phyloP scores from a whole-genome alignment of 345 rosid species.

The Citrus australasica region DNA sequence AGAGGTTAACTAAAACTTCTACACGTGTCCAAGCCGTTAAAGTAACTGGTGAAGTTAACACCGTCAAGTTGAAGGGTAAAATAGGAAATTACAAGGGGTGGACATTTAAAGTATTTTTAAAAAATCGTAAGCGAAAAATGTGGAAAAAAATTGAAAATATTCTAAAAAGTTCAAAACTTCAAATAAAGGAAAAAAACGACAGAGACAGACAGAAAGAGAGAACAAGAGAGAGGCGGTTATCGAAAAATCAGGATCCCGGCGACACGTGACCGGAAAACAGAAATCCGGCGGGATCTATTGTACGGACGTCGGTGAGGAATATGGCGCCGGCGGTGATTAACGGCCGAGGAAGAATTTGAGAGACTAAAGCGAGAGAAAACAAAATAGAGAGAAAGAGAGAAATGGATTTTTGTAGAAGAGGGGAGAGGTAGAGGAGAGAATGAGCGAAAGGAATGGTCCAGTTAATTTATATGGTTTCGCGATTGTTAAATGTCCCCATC shows the following conservation, averaged over 20 bases:
- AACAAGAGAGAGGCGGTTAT: neutral
- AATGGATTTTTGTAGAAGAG: neutral
- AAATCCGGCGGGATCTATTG: conserved; percentile 3
- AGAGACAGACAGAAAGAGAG: neutral
- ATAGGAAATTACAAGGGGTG: neutral
- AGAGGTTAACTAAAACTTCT: conserved; percentile 17
- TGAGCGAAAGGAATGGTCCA: neutral
- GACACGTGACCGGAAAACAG: neutral
- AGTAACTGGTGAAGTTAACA: neutral
- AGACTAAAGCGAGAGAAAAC: conserved; percentile 1
- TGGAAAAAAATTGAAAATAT: neutral
- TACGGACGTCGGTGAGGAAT: neutral
- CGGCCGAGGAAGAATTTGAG: neutral
- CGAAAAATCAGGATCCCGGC: conserved; percentile 11
- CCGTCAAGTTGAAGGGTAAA: conserved; percentile 3
- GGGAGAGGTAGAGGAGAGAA: neutral
- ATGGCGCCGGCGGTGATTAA: neutral
- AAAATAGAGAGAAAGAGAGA: neutral
- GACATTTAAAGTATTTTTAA: neutral
- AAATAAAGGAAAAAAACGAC: neutral
- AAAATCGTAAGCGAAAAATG: neutral
- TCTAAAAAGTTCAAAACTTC: neutral
- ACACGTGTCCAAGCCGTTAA: neutral
- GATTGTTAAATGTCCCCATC: neutral
- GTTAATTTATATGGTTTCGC: neutral